A percentile compares a stretch with the other conserved stretches of the same genome.
These are phyloP conservation scores for Aspergillus amoenus DNA, from an alignment of 2,329 filamentous ascomycete genomes.

Conservation along the genomic window DNA sequence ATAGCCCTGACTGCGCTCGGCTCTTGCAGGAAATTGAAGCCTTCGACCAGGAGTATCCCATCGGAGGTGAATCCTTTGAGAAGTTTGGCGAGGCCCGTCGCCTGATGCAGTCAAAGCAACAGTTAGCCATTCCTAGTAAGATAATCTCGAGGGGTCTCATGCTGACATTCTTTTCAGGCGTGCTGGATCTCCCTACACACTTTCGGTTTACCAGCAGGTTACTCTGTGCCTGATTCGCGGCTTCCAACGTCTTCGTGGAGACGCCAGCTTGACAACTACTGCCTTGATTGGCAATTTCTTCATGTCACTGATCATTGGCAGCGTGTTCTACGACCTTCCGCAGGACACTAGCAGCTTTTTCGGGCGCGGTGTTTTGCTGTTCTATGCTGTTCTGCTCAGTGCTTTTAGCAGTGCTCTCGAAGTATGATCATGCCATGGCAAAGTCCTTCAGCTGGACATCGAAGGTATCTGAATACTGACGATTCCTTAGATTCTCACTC, in stretches of 20 bases:
- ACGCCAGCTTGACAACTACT: constrained; percentile 72
- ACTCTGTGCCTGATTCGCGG: constrained; percentile 77
- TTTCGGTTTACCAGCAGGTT: constrained; percentile 75
- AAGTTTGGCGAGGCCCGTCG: constrained; percentile 42
- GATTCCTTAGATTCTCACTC: constrained; percentile 66
- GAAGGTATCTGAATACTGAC: constrained; percentile 12
- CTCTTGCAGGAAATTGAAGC: constrained; percentile 46
- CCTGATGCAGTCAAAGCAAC: constrained; percentile 44
- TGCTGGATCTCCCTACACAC: constrained; percentile 74
- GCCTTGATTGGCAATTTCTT: constrained; percentile 66
- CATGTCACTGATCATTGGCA: constrained; percentile 75
- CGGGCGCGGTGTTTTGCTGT: constrained; percentile 74
- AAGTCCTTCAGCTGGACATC: no score
- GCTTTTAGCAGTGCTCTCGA: constrained; percentile 78
- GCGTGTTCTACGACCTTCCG: constrained; percentile 76
- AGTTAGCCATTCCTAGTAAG: constrained; percentile 9
- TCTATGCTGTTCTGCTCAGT: constrained; percentile 85
- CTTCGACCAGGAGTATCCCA: constrained; percentile 42
- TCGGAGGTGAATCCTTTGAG: constrained; percentile 42
- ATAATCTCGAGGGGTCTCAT: no score
- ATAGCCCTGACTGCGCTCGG: constrained; percentile 48
- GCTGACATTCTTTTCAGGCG: constrained; percentile 42
- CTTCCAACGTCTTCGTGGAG: constrained; percentile 72
- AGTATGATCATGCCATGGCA: constrained; percentile 33
- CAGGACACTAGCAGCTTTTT: constrained; percentile 69